Conservation (phyloP, 1,284 basidiomycete species). For the Golubevia pallescens region DNA sequence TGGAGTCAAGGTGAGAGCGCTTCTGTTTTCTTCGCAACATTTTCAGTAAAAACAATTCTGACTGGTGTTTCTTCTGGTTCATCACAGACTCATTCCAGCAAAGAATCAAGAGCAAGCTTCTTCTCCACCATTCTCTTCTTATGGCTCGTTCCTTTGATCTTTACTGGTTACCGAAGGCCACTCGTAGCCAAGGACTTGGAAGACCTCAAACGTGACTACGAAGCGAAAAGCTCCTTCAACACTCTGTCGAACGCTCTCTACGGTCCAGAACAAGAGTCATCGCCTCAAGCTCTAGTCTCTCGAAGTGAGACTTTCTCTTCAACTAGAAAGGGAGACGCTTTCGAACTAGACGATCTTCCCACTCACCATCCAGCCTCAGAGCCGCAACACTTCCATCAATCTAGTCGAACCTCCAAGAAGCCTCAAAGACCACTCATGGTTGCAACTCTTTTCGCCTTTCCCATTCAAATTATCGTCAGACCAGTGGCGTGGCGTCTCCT, state of each 20-base stretch:
- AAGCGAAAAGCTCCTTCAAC: conserved; percentile 13
- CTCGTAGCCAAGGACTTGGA: conserved; percentile 31
- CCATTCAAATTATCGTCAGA: conserved; percentile 16
- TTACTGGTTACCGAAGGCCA: conserved; percentile 22
- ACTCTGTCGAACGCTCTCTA: not conserved
- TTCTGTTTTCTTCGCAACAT: not conserved
- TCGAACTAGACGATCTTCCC: not conserved
- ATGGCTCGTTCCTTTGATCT: conserved; percentile 37
- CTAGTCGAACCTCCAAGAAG: too few species aligned
- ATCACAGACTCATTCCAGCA: conserved; percentile 11
- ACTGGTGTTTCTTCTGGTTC: not conserved
- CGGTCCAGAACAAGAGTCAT: not conserved
- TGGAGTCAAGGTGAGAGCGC: conserved; percentile 5
- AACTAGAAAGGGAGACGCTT: not conserved
- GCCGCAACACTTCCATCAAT: too few species aligned
- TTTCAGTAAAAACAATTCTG: not conserved
- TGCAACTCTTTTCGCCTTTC: conserved; percentile 22
- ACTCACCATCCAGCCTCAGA: not conserved
- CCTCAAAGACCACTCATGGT: conserved; percentile 8
- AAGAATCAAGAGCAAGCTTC: conserved; percentile 33
- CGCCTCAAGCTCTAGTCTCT: not conserved
- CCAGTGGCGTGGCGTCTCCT: conserved; percentile 28
- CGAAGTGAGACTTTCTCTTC: not conserved
- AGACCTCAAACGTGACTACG: conserved; percentile 21
- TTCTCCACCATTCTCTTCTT: conserved; percentile 32